These are phyloP conservation scores for Didymella segeticola DNA, from an alignment of 2,329 filamentous ascomycete genomes.

Conservation along the genomic window DNA sequence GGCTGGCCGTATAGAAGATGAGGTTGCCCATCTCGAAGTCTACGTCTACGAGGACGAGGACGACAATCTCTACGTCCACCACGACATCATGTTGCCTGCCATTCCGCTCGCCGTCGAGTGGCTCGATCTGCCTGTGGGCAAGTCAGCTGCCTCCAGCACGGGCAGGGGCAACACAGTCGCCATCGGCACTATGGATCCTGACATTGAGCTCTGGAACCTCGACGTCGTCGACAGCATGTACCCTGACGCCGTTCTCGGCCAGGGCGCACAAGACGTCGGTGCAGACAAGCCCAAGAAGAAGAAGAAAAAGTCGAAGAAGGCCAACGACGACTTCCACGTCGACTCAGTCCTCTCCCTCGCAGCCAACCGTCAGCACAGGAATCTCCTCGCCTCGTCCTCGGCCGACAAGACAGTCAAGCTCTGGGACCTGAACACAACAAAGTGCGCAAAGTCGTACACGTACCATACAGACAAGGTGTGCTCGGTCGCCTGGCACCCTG, in stretches of 20 bases:
- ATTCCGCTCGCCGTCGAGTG: constrained; percentile 96
- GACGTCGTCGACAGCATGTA: constrained; percentile 98
- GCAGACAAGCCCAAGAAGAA: constrained; percentile 76
- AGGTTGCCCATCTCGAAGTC: constrained; percentile 93
- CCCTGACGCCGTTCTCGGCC: constrained; percentile 92
- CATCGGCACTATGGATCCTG: constrained; percentile 95
- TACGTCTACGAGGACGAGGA: constrained; percentile 96
- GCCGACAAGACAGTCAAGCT: constrained; percentile 97
- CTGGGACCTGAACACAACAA: constrained; percentile 92
- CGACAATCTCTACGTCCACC: constrained; percentile 98
- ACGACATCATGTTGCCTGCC: constrained; percentile 98
- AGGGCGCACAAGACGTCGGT: constrained; percentile 59
- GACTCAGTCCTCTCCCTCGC: constrained; percentile 91
- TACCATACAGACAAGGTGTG: constrained; percentile 99
- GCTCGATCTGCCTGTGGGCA: constrained; percentile 89
- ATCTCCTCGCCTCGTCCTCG: constrained; percentile 91
- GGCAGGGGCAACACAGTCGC: constrained; percentile 88
- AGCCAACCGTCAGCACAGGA: constrained; percentile 91
- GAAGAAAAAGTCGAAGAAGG: constrained; percentile 87
- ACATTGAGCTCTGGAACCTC: constrained; percentile 98
- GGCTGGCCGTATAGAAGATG: constrained; percentile 93
- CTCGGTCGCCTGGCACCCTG: constrained; percentile 90
- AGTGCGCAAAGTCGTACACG: constrained; percentile 92
- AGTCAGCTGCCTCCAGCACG: constrained; percentile 59
- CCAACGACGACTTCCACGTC: constrained; percentile 91